These are phyloP conservation scores for Circinella umbellata DNA, from an alignment of 371 early-diverging fungal species.

Conservation along the genomic window DNA sequence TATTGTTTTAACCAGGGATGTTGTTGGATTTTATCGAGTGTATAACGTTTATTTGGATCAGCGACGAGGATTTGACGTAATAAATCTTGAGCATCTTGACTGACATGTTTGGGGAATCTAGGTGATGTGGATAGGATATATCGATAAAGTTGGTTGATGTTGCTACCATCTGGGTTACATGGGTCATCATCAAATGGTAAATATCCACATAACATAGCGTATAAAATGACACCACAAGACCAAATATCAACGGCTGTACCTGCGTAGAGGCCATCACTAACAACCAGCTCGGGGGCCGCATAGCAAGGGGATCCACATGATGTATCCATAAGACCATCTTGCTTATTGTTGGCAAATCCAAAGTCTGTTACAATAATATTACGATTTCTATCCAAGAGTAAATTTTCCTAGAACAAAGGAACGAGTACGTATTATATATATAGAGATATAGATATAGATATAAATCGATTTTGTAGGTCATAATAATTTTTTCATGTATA, in stretches of 20 bases:
- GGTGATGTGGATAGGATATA: constrained; percentile 68
- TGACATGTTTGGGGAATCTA: constrained; percentile 59
- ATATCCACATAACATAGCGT: constrained; percentile 77
- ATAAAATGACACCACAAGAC: constrained; percentile 94
- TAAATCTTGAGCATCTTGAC: constrained; percentile 50
- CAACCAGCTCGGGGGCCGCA: constrained; percentile 97
- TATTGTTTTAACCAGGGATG: constrained; percentile 45
- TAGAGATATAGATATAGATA: too few species aligned
- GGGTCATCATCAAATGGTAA: constrained; percentile 89
- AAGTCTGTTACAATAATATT: constrained; percentile 98
- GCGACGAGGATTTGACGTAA: constrained; percentile 64
- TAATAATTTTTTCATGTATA: too few species aligned
- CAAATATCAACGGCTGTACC: constrained; percentile 97
- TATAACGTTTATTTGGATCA: constrained; percentile 57
- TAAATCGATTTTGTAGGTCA: too few species aligned
- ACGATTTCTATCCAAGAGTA: constrained; percentile 82
- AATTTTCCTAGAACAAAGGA: constrained; percentile 73
- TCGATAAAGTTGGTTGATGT: constrained; percentile 67
- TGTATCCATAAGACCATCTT: constrained; percentile 81
- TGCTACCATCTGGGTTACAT: constrained; percentile 71
- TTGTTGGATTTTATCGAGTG: constrained; percentile 51
- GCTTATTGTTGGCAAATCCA: constrained; percentile 95
- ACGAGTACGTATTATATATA: not conserved
- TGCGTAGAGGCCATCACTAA: constrained; percentile 92
- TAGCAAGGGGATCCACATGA: constrained; percentile 98